Base-by-base conservation (phyloP, 78 protist genomes). In the Anaeramoeba flamelloides region DNA sequence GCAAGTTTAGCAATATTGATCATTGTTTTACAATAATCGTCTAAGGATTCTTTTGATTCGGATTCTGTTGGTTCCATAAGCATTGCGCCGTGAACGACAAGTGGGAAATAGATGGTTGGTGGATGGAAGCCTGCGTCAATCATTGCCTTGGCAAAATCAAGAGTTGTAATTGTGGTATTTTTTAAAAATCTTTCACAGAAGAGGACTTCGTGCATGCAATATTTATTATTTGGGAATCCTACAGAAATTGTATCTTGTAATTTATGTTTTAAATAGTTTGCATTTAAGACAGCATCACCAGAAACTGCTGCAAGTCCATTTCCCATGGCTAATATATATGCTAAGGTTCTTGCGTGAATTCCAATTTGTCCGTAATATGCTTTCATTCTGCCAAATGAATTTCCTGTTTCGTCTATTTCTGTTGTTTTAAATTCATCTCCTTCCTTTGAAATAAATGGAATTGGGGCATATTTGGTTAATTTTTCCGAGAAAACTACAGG, bases 21-120 rank as follows among this genome's bases (percentile, higher is more conserved):
- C 65, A 82, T 1, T 38, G 1, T 39, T 0, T 17, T 36, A 41
- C 41, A 2, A 1, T 75, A 82, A 1, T 12, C 0, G 38, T 82
- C 85, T 8, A 82, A 38, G 4, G 85, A 31, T 0, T 2, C 53
- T 65, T 30, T n/a, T 26, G 38, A 33, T 40, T 82, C 85, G 79
- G 32, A 34, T 38, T 82, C 85, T 34, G 85, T 75, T 22, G 85
- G 85, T 40, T 82, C 85, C 34, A 76, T 36, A 32, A 82, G 79
- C 65, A 82, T 32, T 30, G 85, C 85, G 17, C 85, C 85, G 26
- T 32, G 3, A 1, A 82, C 85, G 3, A 82, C 79, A 2, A 82
- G 1, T 1, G 85, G 85, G 85, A 82, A 82, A 39, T 82, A 82
- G 37, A 82, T 39, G 3, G 85, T 82, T 3, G 85, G 80, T 1